Percentiles rank a stretch among this genome's conserved stretches.
Evolutionary conservation across 257 asterid genomes (phyloP).

Genomic region (Datura wrightii): DNA sequence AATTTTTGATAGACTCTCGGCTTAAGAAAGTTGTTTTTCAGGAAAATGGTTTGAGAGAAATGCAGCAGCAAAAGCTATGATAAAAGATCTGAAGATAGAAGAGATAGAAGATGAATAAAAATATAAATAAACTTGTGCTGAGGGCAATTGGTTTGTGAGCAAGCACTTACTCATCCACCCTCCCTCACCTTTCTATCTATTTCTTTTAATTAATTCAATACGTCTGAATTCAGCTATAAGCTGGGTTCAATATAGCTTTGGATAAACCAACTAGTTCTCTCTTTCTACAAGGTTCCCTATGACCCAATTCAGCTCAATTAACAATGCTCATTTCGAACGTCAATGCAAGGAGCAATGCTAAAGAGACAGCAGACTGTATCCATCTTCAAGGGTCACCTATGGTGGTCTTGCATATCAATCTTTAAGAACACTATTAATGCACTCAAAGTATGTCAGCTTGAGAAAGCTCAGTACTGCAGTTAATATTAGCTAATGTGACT

Average conservation of each 20-base stretch:
- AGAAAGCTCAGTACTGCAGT: not conserved
- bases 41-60: not conserved
- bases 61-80: not conserved
- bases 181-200: not conserved
- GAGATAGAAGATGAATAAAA: not conserved
- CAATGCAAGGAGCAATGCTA: not conserved
- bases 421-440: not conserved
- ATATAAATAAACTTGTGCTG: not conserved
- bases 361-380: not conserved
- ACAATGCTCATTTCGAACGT: not conserved
- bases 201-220: not conserved
- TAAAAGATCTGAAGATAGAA: not conserved
- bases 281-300: not conserved
- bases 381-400: not conserved
- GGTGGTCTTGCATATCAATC: not conserved
- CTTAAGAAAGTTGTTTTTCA: not conserved
- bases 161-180: not conserved
- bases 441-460: not conserved
- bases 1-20: not conserved
- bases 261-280: slow-evolving; percentile 22
- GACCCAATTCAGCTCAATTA: slow-evolving; percentile 5
- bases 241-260: not conserved
- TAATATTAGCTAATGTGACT: not conserved
- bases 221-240: not conserved
- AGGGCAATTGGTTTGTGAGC: not conserved